Base-by-base conservation (phyloP, 345 rosid species). In the Citrus cavaleriei region DNA sequence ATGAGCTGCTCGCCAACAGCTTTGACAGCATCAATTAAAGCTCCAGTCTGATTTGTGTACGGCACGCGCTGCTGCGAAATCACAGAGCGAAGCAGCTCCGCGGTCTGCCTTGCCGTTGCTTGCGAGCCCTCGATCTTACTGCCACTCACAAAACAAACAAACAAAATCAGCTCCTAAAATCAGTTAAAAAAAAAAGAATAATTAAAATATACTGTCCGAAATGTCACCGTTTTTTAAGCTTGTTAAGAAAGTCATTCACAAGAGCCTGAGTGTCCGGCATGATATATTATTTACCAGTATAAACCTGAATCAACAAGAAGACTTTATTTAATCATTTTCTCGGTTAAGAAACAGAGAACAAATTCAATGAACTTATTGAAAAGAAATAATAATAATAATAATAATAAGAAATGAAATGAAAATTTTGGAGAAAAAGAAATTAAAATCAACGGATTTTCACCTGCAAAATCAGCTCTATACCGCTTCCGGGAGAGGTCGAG, bases 41-140 rank as follows among this genome's bases (percentile, higher is more conserved):
- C 94, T 42, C 88, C 90, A 68, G 98, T 97, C 84, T 94, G 98
- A 78, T 93, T 91, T 3, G 88, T 88, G 78, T 90, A 85, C 49
- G 98, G 97, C 69, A 97, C 89, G 21, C 98, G 89, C 70, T 90
- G 96, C 84, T 93, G 93, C 0, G 99, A 97, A 75, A 97, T 97
- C 73, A 97, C 98, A 0, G 93, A 91, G 57, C 98, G 87, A 63
- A 97, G 90, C 67, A 97, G 86, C 77, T 93, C 97, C 16, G 93
- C 97, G 0, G 99, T 88, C 83, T 80, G 92, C 89, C 84, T 90
- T 3, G 99, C 95, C 21, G 98, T 94, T 30, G 98, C 97, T 30
- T 92, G 98, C 60, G 98, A 94, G 60, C 99, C 99, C 82, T 97
- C 99, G 38, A 97, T 91, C 92, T 93, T 91, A 62, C 98, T 93